Evolutionary conservation across 371 early-diverging fungal genomes (phyloP).

Genomic region (Thermomucor indicae-seudaticae): DNA sequence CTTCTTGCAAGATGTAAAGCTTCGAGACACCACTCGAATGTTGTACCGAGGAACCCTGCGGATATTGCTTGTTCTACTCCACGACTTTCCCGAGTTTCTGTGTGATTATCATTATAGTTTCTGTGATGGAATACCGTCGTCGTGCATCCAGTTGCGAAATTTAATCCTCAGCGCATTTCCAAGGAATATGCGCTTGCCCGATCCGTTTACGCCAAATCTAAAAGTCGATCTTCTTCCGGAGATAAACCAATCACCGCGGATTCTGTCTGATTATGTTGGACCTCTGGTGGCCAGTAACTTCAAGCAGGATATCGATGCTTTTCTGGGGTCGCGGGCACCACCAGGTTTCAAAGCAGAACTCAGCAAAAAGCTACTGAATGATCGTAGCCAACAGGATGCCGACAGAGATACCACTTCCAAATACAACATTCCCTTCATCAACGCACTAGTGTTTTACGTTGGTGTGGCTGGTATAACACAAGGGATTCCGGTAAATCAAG

Average conservation of each 20-base stretch:
- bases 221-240: conserved; percentile 89
- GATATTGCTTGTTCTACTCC: conserved; percentile 85
- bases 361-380: conserved; percentile 33
- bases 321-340: conserved; percentile 59
- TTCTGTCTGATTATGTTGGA: conserved; percentile 80
- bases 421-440: conserved; percentile 82
- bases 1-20: conserved; percentile 69
- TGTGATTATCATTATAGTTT: conserved; percentile 90
- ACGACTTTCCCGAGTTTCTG: conserved; percentile 97
- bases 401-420: conserved; percentile 26
- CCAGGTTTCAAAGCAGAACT: conserved; percentile 60
- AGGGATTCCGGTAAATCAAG: conserved; percentile 61
- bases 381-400: neutral
- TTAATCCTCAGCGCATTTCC: conserved; percentile 94
- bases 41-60: conserved; percentile 90
- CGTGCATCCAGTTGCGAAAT: conserved; percentile 93
- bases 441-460: conserved; percentile 85
- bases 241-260: conserved; percentile 77
- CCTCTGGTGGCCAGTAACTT: conserved; percentile 55
- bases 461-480: conserved; percentile 76
- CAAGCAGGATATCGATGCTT: conserved; percentile 72
- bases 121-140: conserved; percentile 87
- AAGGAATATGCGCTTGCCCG: conserved; percentile 90
- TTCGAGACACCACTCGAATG: conserved; percentile 72
- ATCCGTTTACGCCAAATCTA: conserved; percentile 94